Base-by-base conservation (phyloP, 2,329 filamentous ascomycete genomes). In the Fusarium penzigii region DNA sequence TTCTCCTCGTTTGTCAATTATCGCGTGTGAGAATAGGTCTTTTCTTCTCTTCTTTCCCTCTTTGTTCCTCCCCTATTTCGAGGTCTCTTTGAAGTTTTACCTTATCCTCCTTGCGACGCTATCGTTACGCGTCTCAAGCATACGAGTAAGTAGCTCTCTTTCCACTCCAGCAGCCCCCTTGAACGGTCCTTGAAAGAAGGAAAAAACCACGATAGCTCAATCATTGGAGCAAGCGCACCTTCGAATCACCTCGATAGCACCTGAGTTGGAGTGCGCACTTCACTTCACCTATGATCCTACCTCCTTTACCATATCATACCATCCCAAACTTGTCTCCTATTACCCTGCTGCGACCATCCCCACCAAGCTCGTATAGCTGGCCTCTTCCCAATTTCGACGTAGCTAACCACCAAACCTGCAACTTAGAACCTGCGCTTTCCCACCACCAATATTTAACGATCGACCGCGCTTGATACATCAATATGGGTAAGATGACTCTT, bases 401-500 rank as follows among this genome's bases (percentile, higher is more conserved):
- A 63, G 59, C 68, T 68, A 58, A 66, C 65, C 48, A 36, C 10
- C 13, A 36, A 36, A 36, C 29, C 50, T 14, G 40, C 25, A 42
- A 38, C 44, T 39, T 50, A 59, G 67, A 66, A 64, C 51, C 53
- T 60, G 65, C 56, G 56, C 69, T 64, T 72, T 68, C 66, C 61
- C 60, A 56, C 57, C 49, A 55, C 57, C 51, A 61, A 53, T 61
- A 51, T 49, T 63, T 59, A 53, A 57, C 64, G 59, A 60, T 59
- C 67, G 69, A 67, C 58, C 67, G 69, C 63, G 71, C 69, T 66
- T 72, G 69, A 69, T 68, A 70, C 56, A 70, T 72, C 65, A 65
- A 66, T 68, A 74, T 74, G 72, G 72, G 72, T 74, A 74, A 74
- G 72, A 67, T 58, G 49, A 51, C 50, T 65, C 62, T 66, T 71